phyloP scores from a whole-genome alignment of 2,329 filamentous ascomycete genomes.

The Ampelomyces quisqualis region DNA sequence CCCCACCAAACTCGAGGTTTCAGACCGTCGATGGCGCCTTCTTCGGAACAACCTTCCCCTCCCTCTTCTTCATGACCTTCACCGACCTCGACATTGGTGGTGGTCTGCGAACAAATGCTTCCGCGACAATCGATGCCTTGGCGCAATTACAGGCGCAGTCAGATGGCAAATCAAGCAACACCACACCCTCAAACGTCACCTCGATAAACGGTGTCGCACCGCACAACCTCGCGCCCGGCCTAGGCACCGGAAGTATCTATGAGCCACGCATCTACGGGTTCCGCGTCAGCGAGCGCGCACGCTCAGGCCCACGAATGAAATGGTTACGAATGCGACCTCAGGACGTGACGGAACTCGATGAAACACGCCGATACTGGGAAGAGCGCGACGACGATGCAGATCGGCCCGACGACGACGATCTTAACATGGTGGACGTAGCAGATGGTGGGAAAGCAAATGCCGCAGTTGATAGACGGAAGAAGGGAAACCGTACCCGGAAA shows the following conservation, averaged over 20 bases:
- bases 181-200: constrained; percentile 38
- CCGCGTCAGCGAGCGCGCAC: constrained; percentile 84
- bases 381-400: constrained; percentile 44
- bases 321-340: constrained; percentile 86
- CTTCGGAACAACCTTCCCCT: constrained; percentile 95
- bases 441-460: constrained; percentile 31
- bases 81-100: constrained; percentile 85
- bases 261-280: constrained; percentile 97
- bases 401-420: constrained; percentile 41
- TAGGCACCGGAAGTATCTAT: constrained; percentile 82
- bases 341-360: constrained; percentile 80
- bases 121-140: constrained; percentile 38
- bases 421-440: constrained; percentile 43
- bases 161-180: constrained; percentile 37
- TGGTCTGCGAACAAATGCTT: constrained; percentile 61
- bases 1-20: constrained; percentile 94
- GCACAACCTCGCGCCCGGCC: constrained; percentile 82
- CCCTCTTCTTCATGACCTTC: constrained; percentile 97
- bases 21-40: constrained; percentile 97
- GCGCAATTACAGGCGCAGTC: constrained; percentile 40
- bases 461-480: constrained; percentile 39
- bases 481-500: constrained; percentile 40
- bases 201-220: constrained; percentile 82
- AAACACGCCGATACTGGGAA: constrained; percentile 55
- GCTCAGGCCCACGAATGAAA: constrained; percentile 91